These are phyloP conservation scores for Leccinum subtestaceum DNA, from an alignment of 768 basidiomycete genomes.

Conservation along the genomic window DNA sequence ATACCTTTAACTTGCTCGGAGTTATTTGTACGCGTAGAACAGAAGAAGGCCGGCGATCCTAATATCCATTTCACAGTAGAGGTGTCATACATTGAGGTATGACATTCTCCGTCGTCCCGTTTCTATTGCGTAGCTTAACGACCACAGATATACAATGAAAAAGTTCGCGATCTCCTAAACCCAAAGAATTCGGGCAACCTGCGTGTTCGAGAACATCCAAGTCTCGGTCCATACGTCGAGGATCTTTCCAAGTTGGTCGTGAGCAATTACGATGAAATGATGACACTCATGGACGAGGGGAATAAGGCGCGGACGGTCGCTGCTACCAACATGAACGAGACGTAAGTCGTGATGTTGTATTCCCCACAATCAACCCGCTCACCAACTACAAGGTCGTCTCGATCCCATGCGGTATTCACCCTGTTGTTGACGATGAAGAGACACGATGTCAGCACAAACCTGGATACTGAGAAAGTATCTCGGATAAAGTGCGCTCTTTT, in stretches of 20 bases:
- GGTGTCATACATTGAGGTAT: conserved; percentile 95
- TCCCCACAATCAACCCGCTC: not conserved
- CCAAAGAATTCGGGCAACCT: conserved; percentile 96
- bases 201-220: conserved; percentile 96
- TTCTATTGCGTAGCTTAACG: not conserved
- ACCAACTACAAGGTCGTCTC: conserved; percentile 72
- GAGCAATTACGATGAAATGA: conserved; percentile 91
- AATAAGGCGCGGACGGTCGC: conserved; percentile 99
- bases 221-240: conserved; percentile 96
- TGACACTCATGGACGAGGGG: conserved; percentile 99
- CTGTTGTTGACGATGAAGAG: conserved; percentile 90
- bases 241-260: conserved; percentile 93
- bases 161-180: conserved; percentile 95
- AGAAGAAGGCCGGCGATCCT: conserved; percentile 59
- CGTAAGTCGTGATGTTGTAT: conserved; percentile 47
- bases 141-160: conserved; percentile 88
- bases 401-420: conserved; percentile 98
- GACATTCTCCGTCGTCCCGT: conserved; percentile 12
- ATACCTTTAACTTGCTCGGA: conserved; percentile 95
- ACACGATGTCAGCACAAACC: conserved; percentile 77
- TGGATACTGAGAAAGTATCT: conserved; percentile 98
- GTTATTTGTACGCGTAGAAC: conserved; percentile 79
- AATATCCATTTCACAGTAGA: conserved; percentile 87
- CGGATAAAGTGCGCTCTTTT: conserved; percentile 70
- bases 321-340: conserved; percentile 99